Conservation (phyloP, 192 early-diverging fungal species). For the Coemansia sp. region DNA sequence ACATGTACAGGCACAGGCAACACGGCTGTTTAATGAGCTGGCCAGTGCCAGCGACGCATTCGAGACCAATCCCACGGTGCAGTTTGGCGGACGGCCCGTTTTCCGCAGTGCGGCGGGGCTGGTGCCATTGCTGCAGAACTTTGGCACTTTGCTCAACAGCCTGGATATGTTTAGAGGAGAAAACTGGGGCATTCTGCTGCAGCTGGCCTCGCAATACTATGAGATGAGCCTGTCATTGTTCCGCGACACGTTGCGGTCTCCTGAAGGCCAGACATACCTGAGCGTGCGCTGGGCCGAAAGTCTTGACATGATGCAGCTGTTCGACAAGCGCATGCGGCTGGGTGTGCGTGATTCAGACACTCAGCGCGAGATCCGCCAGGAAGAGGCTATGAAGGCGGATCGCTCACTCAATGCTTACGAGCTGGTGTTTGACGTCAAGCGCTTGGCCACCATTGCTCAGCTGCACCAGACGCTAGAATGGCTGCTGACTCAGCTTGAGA, state of each 20-base stretch:
- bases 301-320: slow-evolving; percentile 58
- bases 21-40: slow-evolving; percentile 55
- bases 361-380: slow-evolving; percentile 70
- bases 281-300: slow-evolving; percentile 64
- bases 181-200: slow-evolving; percentile 45
- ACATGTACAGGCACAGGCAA: slow-evolving; percentile 77
- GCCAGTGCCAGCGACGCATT: slow-evolving; percentile 42
- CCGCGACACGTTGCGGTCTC: slow-evolving; percentile 47
- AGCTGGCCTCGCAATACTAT: slow-evolving; percentile 45
- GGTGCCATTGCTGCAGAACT: slow-evolving; percentile 38
- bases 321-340: slow-evolving; percentile 26
- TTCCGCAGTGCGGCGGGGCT: slow-evolving; percentile 49
- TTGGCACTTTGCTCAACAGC: slow-evolving; percentile 42
- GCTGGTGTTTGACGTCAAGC: slow-evolving; percentile 82
- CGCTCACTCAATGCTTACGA: slow-evolving; percentile 73
- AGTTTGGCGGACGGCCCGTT: slow-evolving; percentile 46
- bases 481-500: slow-evolving; percentile 38
- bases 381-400: slow-evolving; percentile 76
- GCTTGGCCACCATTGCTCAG: slow-evolving; percentile 65
- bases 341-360: slow-evolving; percentile 7
- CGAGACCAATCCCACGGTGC: slow-evolving; percentile 31
- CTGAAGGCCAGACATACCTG: slow-evolving; percentile 40
- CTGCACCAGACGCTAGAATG: slow-evolving; percentile 82
- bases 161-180: slow-evolving; percentile 43
- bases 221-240: slow-evolving; percentile 43